Conservation (phyloP, 106 monocot genomes). For the Acanthochlamys bracteata region DNA sequence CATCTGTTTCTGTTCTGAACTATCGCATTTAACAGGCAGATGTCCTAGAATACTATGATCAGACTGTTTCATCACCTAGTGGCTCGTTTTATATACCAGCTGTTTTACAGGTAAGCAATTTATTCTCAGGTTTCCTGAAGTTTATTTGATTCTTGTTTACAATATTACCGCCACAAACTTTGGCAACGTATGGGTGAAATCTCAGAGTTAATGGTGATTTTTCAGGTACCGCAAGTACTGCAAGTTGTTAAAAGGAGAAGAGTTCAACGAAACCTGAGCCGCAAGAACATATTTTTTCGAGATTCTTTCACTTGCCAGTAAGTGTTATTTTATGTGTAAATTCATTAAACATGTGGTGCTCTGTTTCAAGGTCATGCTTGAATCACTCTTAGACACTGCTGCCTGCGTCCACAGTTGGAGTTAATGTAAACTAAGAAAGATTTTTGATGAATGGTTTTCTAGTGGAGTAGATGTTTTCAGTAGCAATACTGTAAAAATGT, state of each 20-base stretch:
- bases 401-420: no score
- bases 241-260: conserved; percentile 85
- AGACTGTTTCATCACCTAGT: conserved; percentile 71
- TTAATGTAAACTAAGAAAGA: no score
- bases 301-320: conserved; percentile 91
- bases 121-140: background rate
- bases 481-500: no score
- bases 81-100: conserved; percentile 87
- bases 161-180: background rate
- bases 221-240: conserved; percentile 70
- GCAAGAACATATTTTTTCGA: conserved; percentile 72
- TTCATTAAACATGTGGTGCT: background rate
- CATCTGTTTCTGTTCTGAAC: no score
- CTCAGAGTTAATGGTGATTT: background rate
- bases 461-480: no score
- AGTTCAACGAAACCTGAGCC: conserved; percentile 57
- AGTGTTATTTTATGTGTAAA: conserved; percentile 14
- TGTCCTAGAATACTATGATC: conserved; percentile 96
- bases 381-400: no score
- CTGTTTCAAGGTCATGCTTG: no score
- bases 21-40: conserved; percentile 53
- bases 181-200: background rate
- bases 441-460: no score
- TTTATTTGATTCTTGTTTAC: background rate
- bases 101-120: conserved; percentile 51